Evolutionary conservation across 352 stramenopile species (phyloP).

Genomic region (Pythium phragmiticola): DNA sequence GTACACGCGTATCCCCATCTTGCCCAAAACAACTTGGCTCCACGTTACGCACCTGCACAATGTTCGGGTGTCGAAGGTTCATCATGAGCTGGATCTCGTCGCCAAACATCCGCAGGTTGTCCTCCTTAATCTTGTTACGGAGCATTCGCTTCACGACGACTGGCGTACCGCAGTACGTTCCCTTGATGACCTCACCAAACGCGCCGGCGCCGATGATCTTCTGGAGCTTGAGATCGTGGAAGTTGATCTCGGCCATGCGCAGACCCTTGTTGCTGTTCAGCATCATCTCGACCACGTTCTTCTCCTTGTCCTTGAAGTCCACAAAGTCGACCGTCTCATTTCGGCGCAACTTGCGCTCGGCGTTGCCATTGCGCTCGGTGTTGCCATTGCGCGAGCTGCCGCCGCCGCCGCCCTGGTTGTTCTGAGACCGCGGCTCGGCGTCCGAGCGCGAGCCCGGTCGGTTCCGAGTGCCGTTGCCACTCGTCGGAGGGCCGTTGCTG

Average conservation of each 20-base stretch:
- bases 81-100: constrained; percentile 91
- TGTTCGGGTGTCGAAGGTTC: constrained; percentile 87
- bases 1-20: background rate
- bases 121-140: constrained; percentile 86
- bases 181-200: constrained; percentile 88
- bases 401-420: constrained; percentile 1
- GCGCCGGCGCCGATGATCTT: constrained; percentile 86
- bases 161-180: constrained; percentile 85
- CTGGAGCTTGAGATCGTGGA: constrained; percentile 86
- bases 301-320: constrained; percentile 86
- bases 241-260: constrained; percentile 88
- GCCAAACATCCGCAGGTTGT: constrained; percentile 88
- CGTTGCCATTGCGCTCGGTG: too few species aligned
- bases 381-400: too few species aligned
- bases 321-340: constrained; percentile 64
- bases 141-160: constrained; percentile 90
- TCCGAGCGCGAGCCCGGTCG: background rate
- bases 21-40: background rate
- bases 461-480: constrained; percentile 1
- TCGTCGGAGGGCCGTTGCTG: constrained; percentile 8
- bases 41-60: constrained; percentile 65
- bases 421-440: background rate
- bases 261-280: constrained; percentile 86
- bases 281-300: constrained; percentile 87
- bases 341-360: background rate